These are phyloP conservation scores for Datisca glomerata DNA, from an alignment of 306 rosid genomes.

Conservation along the genomic window DNA sequence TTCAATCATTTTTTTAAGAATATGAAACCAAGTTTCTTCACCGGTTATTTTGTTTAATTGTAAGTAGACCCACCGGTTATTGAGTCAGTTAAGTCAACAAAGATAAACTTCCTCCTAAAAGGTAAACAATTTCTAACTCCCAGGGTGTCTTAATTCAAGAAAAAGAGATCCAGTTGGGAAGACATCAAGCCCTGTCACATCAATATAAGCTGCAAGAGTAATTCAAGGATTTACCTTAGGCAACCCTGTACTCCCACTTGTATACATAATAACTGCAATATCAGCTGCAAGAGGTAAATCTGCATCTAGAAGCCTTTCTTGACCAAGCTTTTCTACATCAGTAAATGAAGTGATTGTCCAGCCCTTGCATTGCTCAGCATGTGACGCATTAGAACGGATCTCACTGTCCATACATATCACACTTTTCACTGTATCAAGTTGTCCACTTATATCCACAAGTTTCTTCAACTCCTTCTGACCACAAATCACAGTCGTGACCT, in stretches of 20 bases:
- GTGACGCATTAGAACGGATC: constrained; percentile 38
- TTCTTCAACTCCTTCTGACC: constrained; percentile 76
- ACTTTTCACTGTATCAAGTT: constrained; percentile 63
- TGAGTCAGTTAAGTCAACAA: too few species aligned
- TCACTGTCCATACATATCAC: constrained; percentile 73
- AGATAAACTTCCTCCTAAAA: too few species aligned
- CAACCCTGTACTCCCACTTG: constrained; percentile 97
- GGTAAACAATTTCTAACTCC: too few species aligned
- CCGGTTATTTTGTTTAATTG: too few species aligned
- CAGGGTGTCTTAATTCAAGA: too few species aligned
- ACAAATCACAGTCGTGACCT: constrained; percentile 81
- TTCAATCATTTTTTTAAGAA: too few species aligned
- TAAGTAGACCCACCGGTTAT: too few species aligned
- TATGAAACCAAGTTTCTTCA: too few species aligned
- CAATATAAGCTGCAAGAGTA: too few species aligned
- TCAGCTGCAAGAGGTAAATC: constrained; percentile 78
- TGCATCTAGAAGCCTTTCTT: constrained; percentile 44
- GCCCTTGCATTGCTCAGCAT: constrained; percentile 27
- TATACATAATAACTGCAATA: constrained; percentile 94
- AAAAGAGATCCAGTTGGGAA: too few species aligned
- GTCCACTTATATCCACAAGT: constrained; percentile 53
- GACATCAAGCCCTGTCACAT: too few species aligned
- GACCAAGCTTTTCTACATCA: constrained; percentile 60
- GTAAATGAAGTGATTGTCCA: constrained; percentile 55
- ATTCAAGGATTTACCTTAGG: constrained; percentile 92